phyloP scores from a whole-genome alignment of 1,284 basidiomycete genomes.

The Acaromyces ingoldii region DNA sequence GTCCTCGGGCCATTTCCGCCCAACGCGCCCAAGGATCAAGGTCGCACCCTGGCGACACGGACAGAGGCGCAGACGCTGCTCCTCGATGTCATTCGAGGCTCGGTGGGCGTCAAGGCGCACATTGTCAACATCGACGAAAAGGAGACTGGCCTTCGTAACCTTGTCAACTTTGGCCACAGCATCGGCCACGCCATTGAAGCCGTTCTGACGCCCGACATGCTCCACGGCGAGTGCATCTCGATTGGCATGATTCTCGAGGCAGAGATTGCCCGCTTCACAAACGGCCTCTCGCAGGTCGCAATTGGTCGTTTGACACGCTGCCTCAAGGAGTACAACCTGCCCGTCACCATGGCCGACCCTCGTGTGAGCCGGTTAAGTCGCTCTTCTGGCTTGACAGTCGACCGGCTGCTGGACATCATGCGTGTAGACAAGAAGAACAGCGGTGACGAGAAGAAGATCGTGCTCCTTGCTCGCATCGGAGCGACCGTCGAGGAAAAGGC shows the following conservation, averaged over 20 bases:
- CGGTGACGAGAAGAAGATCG: conserved; percentile 81
- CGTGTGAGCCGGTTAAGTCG: conserved; percentile 61
- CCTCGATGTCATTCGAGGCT: conserved; percentile 50
- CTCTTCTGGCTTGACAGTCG: conserved; percentile 67
- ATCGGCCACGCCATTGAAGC: conserved; percentile 51
- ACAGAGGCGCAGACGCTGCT: conserved; percentile 43
- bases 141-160: conserved; percentile 50
- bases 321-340: conserved; percentile 45
- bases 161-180: conserved; percentile 51
- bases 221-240: conserved; percentile 50
- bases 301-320: conserved; percentile 44
- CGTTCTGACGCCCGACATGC: conserved; percentile 47
- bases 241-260: conserved; percentile 51
- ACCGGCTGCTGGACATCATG: conserved; percentile 81
- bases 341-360: conserved; percentile 42
- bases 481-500: conserved; percentile 88
- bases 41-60: conserved; percentile 40
- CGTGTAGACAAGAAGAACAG: conserved; percentile 97
- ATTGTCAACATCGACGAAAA: conserved; percentile 51
- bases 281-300: conserved; percentile 45
- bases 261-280: conserved; percentile 42
- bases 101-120: conserved; percentile 49
- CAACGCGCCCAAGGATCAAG: conserved; percentile 24
- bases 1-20: conserved; percentile 37
- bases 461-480: conserved; percentile 83